These are phyloP conservation scores for Dictyostelium brefeldianum DNA, from an alignment of 78 protist genomes.

Conservation along the genomic window DNA sequence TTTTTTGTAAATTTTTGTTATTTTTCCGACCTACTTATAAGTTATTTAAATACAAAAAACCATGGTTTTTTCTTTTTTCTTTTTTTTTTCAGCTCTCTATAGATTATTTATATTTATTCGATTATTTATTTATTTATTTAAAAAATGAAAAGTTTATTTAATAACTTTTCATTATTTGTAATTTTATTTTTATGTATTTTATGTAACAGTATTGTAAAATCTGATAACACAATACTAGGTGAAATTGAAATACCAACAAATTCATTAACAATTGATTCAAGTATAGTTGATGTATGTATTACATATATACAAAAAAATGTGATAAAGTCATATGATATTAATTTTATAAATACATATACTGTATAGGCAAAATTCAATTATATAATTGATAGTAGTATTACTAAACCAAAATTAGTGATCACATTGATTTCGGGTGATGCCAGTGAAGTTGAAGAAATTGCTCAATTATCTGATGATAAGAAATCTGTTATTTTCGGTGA, in stretches of 20 bases:
- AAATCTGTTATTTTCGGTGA: neutral
- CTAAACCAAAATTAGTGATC: neutral
- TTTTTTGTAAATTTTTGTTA: no score
- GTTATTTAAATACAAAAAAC: no score
- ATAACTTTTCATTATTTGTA: neutral
- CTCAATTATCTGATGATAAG: neutral
- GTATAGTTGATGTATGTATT: neutral
- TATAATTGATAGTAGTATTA: neutral
- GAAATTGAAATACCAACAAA: neutral
- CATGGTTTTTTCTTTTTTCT: neutral
- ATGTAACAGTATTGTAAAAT: neutral
- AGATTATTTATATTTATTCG: neutral
- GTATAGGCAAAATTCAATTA: neutral
- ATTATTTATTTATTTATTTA: conserved; percentile 2
- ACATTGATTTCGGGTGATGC: neutral
- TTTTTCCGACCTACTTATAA: no score
- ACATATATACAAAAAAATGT: neutral
- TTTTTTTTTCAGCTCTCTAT: neutral
- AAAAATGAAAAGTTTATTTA: neutral
- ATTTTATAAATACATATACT: no score
- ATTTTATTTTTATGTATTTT: neutral
- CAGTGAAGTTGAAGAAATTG: neutral
- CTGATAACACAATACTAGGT: neutral
- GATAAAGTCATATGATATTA: neutral
- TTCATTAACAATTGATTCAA: neutral